phyloP scores from a whole-genome alignment of 352 stramenopile species.

The Elongisporangium undulatum region DNA sequence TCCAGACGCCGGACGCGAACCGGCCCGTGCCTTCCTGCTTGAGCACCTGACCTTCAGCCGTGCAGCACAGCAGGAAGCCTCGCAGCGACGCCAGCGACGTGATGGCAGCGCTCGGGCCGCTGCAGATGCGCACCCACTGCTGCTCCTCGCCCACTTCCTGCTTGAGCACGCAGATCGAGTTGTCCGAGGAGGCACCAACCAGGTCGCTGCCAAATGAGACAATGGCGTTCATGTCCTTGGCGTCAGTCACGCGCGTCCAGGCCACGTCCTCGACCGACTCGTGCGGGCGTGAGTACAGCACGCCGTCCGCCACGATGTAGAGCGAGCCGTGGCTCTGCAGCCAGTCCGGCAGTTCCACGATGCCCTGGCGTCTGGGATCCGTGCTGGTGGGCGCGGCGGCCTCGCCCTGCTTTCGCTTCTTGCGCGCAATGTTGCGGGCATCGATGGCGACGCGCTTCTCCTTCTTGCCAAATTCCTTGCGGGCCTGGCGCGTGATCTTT shows the following conservation, averaged over 20 bases:
- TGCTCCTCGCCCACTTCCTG: slow-evolving; percentile 18
- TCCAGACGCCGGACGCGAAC: slow-evolving; percentile 64
- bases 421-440: slow-evolving; percentile 49
- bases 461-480: slow-evolving; percentile 86
- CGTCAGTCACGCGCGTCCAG: slow-evolving; percentile 44
- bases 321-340: slow-evolving; percentile 75
- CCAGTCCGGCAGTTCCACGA: slow-evolving; percentile 58
- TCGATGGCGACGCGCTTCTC: slow-evolving; percentile 67
- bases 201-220: slow-evolving; percentile 77
- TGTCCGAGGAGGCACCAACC: slow-evolving; percentile 51
- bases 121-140: slow-evolving; percentile 49
- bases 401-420: slow-evolving; percentile 45
- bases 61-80: slow-evolving; percentile 60
- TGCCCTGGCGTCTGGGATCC: slow-evolving; percentile 28
- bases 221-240: slow-evolving; percentile 43
- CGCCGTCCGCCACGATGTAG: slow-evolving; percentile 47
- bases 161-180: slow-evolving; percentile 48
- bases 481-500: slow-evolving; percentile 79
- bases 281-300: slow-evolving; percentile 59
- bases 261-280: slow-evolving; percentile 29
- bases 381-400: slow-evolving; percentile 11
- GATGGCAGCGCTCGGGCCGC: slow-evolving; percentile 34
- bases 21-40: slow-evolving; percentile 60
- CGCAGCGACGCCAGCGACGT: slow-evolving; percentile 63
- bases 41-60: slow-evolving; percentile 47